Evolutionary conservation across 192 early-diverging fungal species (phyloP).

Genomic region (Coemansia sp.): DNA sequence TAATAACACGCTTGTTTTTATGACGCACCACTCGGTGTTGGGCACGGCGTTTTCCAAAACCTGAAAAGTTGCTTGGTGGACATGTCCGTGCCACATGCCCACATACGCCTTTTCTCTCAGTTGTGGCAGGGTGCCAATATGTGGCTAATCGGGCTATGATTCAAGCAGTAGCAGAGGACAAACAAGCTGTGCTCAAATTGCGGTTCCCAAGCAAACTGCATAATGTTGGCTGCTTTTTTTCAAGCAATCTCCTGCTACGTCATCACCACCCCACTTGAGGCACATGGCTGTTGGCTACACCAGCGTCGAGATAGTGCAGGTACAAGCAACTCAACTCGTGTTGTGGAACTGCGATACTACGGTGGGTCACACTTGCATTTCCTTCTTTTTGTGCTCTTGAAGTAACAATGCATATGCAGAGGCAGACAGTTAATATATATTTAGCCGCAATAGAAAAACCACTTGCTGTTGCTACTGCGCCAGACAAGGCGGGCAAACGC

Average conservation of each 20-base stretch:
- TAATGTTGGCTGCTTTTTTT: not conserved
- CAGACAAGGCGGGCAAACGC: not conserved
- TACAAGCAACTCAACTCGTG: not conserved
- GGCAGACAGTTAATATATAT: slow-evolving; percentile 1
- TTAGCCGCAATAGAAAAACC: not conserved
- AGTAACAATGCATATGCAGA: slow-evolving; percentile 12
- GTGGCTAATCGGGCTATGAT: not conserved
- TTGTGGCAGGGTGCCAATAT: slow-evolving; percentile 4
- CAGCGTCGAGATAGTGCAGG: too few species aligned
- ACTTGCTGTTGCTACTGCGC: not conserved
- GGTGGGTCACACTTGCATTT: not conserved
- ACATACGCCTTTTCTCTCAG: not conserved
- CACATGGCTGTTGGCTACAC: not conserved
- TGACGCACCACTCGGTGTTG: slow-evolving; percentile 1
- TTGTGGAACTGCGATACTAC: slow-evolving; percentile 2
- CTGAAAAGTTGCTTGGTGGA: not conserved
- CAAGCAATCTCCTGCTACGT: not conserved
- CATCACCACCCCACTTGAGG: not conserved
- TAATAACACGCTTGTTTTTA: not conserved
- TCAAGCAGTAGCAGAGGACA: not conserved
- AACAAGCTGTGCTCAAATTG: not conserved
- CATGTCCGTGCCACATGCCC: not conserved
- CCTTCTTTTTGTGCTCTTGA: not conserved
- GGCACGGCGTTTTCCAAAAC: not conserved
- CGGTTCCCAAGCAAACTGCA: not conserved